Percentiles rank a stretch among this genome's conserved stretches.
phyloP scores from a whole-genome alignment of 306 rosid genomes.

The Gleditsia sinensis region DNA sequence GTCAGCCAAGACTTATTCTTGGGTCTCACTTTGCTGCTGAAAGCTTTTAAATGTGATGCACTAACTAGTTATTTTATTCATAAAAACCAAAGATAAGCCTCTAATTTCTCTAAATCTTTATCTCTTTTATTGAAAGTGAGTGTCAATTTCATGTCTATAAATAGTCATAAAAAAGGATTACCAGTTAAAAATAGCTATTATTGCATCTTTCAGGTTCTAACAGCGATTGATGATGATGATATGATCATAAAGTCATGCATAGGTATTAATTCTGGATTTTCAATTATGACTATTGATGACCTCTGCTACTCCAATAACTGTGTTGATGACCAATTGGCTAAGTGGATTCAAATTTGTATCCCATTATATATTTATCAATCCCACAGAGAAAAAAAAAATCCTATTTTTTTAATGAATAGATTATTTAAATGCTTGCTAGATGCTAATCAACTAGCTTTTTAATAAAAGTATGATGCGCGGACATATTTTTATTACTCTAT shows the following conservation, averaged over 20 bases:
- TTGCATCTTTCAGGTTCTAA: conserved; percentile 21
- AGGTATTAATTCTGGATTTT: not conserved
- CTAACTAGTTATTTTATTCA: conserved; percentile 1
- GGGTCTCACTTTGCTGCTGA: conserved; percentile 33
- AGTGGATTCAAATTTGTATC: conserved; percentile 37
- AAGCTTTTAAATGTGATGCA: conserved; percentile 16
- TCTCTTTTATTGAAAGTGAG: not conserved
- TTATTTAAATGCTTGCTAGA: no score
- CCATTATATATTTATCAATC: conserved; percentile 28
- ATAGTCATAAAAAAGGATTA: not conserved
- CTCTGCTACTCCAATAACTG: conserved; percentile 3
- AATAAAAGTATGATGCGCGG: no score
- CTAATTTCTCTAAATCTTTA: not conserved
- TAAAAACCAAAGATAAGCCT: not conserved
- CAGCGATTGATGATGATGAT: not conserved
- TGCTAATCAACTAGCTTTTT: no score
- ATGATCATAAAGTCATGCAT: conserved; percentile 2
- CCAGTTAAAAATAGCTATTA: not conserved
- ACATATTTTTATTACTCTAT: no score
- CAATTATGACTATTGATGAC: conserved; percentile 5
- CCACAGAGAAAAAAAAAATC: no score
- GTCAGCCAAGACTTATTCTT: conserved; percentile 16
- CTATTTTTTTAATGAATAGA: no score
- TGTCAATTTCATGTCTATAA: not conserved
- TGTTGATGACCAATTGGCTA: conserved; percentile 15